Evolutionary conservation across 257 asterid species (phyloP), one percentile per base, ranked within the genome.

Genomic region (Solanum sejunctum): DNA sequence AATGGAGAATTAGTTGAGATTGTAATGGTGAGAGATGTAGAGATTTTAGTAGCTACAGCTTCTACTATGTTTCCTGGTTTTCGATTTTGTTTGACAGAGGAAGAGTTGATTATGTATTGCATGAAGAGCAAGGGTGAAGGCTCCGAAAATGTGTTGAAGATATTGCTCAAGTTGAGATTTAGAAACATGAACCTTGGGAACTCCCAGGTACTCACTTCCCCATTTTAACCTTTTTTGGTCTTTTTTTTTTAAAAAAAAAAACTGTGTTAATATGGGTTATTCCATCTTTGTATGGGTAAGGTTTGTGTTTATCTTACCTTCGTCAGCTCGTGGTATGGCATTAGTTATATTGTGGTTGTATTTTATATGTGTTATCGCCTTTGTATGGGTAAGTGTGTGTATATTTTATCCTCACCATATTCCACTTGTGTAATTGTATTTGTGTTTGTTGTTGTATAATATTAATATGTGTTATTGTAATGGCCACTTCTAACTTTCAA

Each of bases 121-220:
- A 88, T 96, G 54, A 91, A 82, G 88, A 93, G 86, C 85, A 94
- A 94, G 90, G 84, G 93, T 70, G 88, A 88, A 26, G 95, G 96
- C 8, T 84, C 81, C 36, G 87, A 90, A 86, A 89, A 12, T 86
- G 87, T 75, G 93, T 92, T 71, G 94, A 91, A 57, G 90, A 93
- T 3, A 94, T 94, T 69, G 87, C 98, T 13, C 94, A 92, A 87
- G 92, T 96, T 80, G 98, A 96, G 88, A 94, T 96, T 39, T 94
- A 97, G 61, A 88, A 82, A 49, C 89, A 89, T 43, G 98, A 95
- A 88, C 99, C 98, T 75, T 95, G 99, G 95, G 97, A 93, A 86
- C 91, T 96, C 41, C 98, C 98, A 85, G 95, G 98, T 96, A 54
- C 7, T 2, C n/a, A 20, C 7, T 3, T 20, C 1, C 10, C 8